A percentile compares a stretch with the other conserved stretches of the same genome.
These are phyloP conservation scores for Tetraselmis striata DNA, from an alignment of 139 green algal genomes.

Conservation along the genomic window DNA sequence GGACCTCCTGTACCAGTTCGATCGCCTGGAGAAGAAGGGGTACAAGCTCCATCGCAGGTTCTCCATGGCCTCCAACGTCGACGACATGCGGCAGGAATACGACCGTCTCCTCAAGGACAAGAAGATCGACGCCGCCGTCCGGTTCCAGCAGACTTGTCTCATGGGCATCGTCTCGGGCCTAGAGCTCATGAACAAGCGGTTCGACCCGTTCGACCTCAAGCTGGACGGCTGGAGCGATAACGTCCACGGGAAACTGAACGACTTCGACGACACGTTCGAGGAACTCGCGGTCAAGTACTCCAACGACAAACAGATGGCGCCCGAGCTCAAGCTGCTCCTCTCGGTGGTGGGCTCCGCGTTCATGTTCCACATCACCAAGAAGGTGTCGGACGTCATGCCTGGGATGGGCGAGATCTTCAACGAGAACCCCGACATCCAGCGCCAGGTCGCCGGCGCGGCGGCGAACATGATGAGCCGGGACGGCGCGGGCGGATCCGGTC, in stretches of 20 bases:
- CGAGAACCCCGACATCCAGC: constrained; percentile 12
- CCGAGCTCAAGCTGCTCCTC: constrained; percentile 18
- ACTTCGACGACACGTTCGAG: constrained; percentile 18
- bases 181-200: constrained; percentile 14
- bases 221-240: constrained; percentile 11
- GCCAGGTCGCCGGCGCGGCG: constrained; percentile 2
- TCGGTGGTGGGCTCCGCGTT: constrained; percentile 12
- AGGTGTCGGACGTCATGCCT: neutral
- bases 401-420: constrained; percentile 8
- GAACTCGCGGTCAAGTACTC: constrained; percentile 13
- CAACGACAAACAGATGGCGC: constrained; percentile 1
- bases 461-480: constrained; percentile 3
- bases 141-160: constrained; percentile 11
- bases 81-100: constrained; percentile 17
- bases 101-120: constrained; percentile 6
- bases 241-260: constrained; percentile 4
- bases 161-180: constrained; percentile 10
- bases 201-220: constrained; percentile 15
- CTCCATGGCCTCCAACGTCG: constrained; percentile 8
- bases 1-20: constrained; percentile 16
- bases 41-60: neutral
- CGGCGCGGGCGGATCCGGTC: neutral
- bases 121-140: neutral
- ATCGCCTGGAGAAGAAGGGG: constrained; percentile 14
- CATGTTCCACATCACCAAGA: constrained; percentile 15